Conservation (phyloP, 192 early-diverging fungal genomes). For the Glomus cerebriforme region DNA sequence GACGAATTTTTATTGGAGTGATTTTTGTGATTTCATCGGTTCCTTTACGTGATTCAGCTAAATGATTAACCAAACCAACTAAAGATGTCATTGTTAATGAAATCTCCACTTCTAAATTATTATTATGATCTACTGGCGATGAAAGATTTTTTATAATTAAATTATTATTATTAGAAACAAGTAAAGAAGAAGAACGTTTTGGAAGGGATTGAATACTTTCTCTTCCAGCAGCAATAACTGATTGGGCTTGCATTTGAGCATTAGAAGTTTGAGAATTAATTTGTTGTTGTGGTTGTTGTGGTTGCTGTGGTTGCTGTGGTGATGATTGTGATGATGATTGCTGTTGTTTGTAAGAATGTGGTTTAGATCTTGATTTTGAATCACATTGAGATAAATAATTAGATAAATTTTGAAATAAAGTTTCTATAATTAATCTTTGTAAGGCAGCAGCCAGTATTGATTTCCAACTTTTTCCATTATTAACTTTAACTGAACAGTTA, state of each 20-base stretch:
- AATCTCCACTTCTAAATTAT: slow-evolving; percentile 22
- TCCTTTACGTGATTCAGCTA: slow-evolving; percentile 12
- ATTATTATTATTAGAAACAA: no score
- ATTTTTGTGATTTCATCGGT: slow-evolving; percentile 18
- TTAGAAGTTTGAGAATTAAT: neutral
- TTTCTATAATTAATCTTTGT: slow-evolving; percentile 10
- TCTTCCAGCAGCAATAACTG: neutral
- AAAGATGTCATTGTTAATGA: neutral
- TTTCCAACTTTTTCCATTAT: neutral
- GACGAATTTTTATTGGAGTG: slow-evolving; percentile 27
- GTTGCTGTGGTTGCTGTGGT: neutral
- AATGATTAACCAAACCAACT: neutral
- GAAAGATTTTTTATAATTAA: neutral
- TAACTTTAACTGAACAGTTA: neutral
- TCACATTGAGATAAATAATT: neutral
- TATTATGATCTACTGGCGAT: neutral
- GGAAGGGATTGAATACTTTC: neutral
- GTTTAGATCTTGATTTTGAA: neutral
- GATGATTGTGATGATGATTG: neutral
- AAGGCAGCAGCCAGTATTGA: slow-evolving; percentile 17
- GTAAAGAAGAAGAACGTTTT: neutral
- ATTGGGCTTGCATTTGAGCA: neutral
- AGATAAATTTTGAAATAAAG: neutral
- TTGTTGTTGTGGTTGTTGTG: neutral
- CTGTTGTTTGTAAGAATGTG: neutral